Evolutionary conservation across 2,329 filamentous ascomycete species (phyloP), one percentile per base, ranked within the genome.

Genomic region (Exutisphaerella laricina): DNA sequence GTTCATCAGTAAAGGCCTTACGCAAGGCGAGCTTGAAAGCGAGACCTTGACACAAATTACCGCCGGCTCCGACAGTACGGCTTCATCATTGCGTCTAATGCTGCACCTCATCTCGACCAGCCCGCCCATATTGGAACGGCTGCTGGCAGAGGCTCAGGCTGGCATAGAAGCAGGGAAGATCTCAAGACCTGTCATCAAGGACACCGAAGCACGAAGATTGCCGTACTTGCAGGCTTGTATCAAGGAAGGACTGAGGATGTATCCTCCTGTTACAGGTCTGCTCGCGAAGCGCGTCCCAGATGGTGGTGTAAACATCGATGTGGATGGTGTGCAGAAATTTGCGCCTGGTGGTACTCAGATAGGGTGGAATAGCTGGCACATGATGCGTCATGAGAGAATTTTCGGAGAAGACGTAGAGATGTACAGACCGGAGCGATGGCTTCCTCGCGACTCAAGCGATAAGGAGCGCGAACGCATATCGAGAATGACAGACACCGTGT

Each of bases 41-140:
- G 70, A 73, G 48, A 67, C 64, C 0, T 48, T 71, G 4, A 61
- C 69, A 9, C 68, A 71, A 44, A 71, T 73, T 29, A 64, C 77
- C 4, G 77, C 76, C 4, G 78, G 77, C 3, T 75, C 74, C 0
- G 77, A 80, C 46, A 79, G 75, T 1, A 77, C 75, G 0, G 74
- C 78, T 0, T 75, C 73, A 0, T 70, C 70, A 2, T 69, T 81
- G 7, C 70, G 77, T 2, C 65, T 70, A 26, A 75, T 70, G 1
- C 49, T 80, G 41, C 66, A 79, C 16, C 69, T 75, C 54, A 57
- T 80, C 42, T 68, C 72, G 16, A 74, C 69, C n/a, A 71, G 68
- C 17, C 71, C 72, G 0, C 63, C 62, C 1, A 68, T 76, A 1
- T 67, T 72, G 43, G 43, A 50, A 3, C 70, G 60, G 3, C 61